Conservation (phyloP, 148 eudicot species). For the Rhododendron molle region DNA sequence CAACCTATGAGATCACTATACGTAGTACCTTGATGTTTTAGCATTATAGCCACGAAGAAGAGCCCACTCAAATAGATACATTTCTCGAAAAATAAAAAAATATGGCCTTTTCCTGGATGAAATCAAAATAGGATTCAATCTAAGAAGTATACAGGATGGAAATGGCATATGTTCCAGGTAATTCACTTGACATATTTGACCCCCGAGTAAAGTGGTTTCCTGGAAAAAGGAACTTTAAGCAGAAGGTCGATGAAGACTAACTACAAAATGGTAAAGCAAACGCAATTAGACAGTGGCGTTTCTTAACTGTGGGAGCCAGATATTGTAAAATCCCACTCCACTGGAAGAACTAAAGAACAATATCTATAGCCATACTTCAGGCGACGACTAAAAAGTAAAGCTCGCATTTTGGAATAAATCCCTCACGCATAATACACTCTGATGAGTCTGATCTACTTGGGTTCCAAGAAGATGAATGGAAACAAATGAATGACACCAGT, state of each 20-base stretch:
- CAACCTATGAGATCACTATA: too few relatives aligned
- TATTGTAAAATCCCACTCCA: not conserved
- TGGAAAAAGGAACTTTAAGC: too few relatives aligned
- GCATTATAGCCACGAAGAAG: too few relatives aligned
- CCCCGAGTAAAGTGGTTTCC: too few relatives aligned
- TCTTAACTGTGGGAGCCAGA: not conserved
- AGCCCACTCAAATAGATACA: too few relatives aligned
- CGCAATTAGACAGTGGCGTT: not conserved
- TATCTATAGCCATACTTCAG: not conserved
- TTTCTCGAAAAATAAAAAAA: too few relatives aligned
- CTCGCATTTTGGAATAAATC: not conserved
- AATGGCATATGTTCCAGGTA: too few relatives aligned
- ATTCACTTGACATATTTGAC: too few relatives aligned
- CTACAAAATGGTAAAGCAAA: conserved; percentile 41
- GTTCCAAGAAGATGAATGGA: not conserved
- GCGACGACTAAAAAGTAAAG: not conserved
- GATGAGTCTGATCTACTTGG: not conserved
- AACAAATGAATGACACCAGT: not conserved
- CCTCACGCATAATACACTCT: not conserved
- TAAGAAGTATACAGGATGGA: too few relatives aligned
- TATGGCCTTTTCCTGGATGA: too few relatives aligned
- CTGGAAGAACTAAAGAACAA: conserved; percentile 8
- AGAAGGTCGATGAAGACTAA: not conserved
- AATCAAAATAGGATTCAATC: too few relatives aligned
- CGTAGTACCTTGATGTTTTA: too few relatives aligned